Base-by-base conservation (phyloP, 2,329 filamentous ascomycete genomes). In the Blastomyces emzantsi region DNA sequence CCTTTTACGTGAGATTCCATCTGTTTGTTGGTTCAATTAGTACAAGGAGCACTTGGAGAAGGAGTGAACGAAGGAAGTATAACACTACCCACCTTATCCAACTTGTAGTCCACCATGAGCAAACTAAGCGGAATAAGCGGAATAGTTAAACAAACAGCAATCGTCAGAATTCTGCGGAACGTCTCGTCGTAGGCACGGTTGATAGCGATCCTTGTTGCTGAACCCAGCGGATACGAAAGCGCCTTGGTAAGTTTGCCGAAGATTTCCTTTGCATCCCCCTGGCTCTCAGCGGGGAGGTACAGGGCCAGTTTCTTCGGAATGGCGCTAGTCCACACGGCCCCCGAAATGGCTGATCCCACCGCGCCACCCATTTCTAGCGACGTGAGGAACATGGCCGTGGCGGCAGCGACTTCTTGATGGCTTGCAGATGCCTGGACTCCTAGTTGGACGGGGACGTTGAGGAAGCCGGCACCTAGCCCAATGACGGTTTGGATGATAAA, bases 161-260 rank as follows among this genome's bases (percentile, higher is more conserved):
- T 76, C 13, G 80, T 80, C 55, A 87, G 73, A 22, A 87, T 76
- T 65, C 80, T 81, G 36, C 80, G 80, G 83, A 87, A 87, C 2
- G 84, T 86, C 73, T 87, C 84, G 70, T 86, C 82, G 66, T 89
- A 89, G 1, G 85, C 82, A 43, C 78, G 79, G 64, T 85, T 84
- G 70, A 89, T 88, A 1, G 86, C 87, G 15, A 78, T 72, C 43
- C 86, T 76, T 25, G 81, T 83, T 0, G 81, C 79, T 4, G 79
- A 82, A 8, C 85, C 85, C 75, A 82, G 79, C 0, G 79, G 76
- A 66, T 85, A 88, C 1, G 80, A 81, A 54, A 85, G 71, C 67
- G 89, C 87, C 2, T 76, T 77, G 0, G 75, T 75, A 30, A 88
- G 69, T 66, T 79, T 78, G 39, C 80, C 64, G 65, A 84, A 84